Evolutionary conservation across 2,329 filamentous ascomycete species (phyloP), one percentile per base, ranked within the genome.

Genomic region (Neopestalotiopsis sp.): DNA sequence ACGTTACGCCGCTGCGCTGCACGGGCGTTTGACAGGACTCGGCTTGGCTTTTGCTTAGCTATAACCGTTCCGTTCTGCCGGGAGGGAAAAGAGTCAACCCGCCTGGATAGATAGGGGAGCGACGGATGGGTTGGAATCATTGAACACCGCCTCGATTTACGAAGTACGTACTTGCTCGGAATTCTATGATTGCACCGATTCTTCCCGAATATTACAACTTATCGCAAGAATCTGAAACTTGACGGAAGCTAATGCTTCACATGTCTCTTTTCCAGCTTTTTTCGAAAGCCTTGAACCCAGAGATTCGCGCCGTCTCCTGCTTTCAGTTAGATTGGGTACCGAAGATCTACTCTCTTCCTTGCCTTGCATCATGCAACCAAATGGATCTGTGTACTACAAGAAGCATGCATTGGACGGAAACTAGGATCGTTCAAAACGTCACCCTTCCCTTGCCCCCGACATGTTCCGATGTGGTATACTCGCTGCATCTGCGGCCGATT

Each of bases 391-490:
- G 45, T 52, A 52, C 45, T 52, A 52, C 42, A 28, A 28, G 24
- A 28, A 28, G 42, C 45, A n/a, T 52, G 45, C 32, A 34, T 34
- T 30, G 24, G n/a, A 61, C 32, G 12, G 24, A 17, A 10, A 13
- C 58, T 14, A 40, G 32, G 24, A 17, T 61, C 24, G 58, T 30
- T 58, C 24, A 12, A 17, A 20, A 62, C 30, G n/a, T 34, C 38
- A 49, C 62, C 38, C 30, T 38, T 28, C 62, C 38, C 30, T 38
- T 28, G 28, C 14, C 17, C 34, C 62, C 62, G 62, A 65, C 4
- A 32, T 65, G 38, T 65, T 30, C 62, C 38, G 62, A 66, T 49
- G 49, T 57, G 20, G 28, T 66, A 66, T 66, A 66, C 63, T 66
- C 49, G 63, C 28, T 57, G 59, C 14, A 38, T 3, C 30, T 10